Base-by-base conservation (phyloP, 768 basidiomycete species). In the Phanerochaete carnosa region DNA sequence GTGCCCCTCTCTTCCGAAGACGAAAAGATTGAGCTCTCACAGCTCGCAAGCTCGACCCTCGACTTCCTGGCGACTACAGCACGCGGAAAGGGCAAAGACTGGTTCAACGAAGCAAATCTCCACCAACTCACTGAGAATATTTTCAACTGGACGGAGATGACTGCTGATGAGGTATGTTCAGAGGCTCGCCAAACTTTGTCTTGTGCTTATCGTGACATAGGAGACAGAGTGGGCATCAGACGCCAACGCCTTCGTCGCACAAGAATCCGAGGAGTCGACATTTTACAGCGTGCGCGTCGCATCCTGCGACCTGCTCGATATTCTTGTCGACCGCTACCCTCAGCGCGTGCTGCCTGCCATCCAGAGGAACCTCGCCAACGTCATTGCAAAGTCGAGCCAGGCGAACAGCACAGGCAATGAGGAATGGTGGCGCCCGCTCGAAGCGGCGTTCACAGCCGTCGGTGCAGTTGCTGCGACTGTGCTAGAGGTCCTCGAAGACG, bases 401-500 rank as follows among this genome's bases (percentile, higher is more conserved):
- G 69, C 80, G 37, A 82, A 85, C 45, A 80, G 84, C 56, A 67
- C 75, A 16, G 87, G 88, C 1, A 74, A 79, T 29, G 68, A 73
- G 9, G 84, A 87, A 60, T 95, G 94, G 94, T 99, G 97, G 97
- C 87, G 92, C 68, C 84, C 88, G 13, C 79, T 98, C 55, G 96
- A 99, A 76, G 89, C 93, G 2, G 83, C 83, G 7, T 80, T 98
- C 4, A 91, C 92, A 7, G 84, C 87, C 2, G 75, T 95, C 28
- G 94, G 94, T 23, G 90, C 91, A 15, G 86, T 93, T 65, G 79
- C 92, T 1, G 89, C 92, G 62, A 81, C 86, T 26, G 77, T 96
- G 37, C 76, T 89, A 22, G 90, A 94, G 35, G 84, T 84, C 43
- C 77, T 92, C 15, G 89, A 94, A 61, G 90, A 92, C 39, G 89